phyloP scores from a whole-genome alignment of 805 yeast genomes.

The Kodamaea leandrae region DNA sequence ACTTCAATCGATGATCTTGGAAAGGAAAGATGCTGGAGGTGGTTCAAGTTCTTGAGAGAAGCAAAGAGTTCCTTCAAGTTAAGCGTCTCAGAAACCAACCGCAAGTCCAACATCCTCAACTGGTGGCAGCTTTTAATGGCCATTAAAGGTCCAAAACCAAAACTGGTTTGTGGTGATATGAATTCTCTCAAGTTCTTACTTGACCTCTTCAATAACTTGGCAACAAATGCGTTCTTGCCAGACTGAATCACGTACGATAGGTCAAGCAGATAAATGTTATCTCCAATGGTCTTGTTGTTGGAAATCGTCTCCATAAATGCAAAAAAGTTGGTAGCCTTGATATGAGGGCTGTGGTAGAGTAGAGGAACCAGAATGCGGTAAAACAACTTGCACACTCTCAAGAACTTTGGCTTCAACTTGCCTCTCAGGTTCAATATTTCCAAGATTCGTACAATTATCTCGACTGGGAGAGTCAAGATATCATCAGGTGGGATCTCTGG shows the following conservation, averaged over 20 bases:
- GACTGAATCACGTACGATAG: constrained; percentile 79
- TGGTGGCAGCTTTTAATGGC: constrained; percentile 69
- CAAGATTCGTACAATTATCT: constrained; percentile 31
- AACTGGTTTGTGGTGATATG: constrained; percentile 91
- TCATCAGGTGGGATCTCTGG: constrained; percentile 16
- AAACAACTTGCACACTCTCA: constrained; percentile 62
- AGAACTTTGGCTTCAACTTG: constrained; percentile 44
- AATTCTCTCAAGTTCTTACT: constrained; percentile 62
- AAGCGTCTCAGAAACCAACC: constrained; percentile 87
- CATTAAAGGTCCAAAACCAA: constrained; percentile 87
- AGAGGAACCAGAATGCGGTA: constrained; percentile 59
- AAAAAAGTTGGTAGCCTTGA: constrained; percentile 66
- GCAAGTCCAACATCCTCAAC: constrained; percentile 66
- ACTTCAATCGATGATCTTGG: constrained; percentile 77
- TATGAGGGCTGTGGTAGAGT: constrained; percentile 60
- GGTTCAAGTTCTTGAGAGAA: constrained; percentile 61
- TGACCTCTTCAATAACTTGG: constrained; percentile 77
- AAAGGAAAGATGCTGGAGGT: constrained; percentile 73
- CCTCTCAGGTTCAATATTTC: constrained; percentile 28
- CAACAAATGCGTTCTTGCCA: constrained; percentile 88
- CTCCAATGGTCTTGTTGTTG: constrained; percentile 50
- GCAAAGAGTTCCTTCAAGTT: constrained; percentile 76
- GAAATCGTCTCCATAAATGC: constrained; percentile 70
- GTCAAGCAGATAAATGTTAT: constrained; percentile 63
- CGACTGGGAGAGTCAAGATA: constrained; percentile 33